These are phyloP conservation scores for Magnusiomyces paraingens DNA, from an alignment of 1,139 yeast species.

Conservation along the genomic window DNA sequence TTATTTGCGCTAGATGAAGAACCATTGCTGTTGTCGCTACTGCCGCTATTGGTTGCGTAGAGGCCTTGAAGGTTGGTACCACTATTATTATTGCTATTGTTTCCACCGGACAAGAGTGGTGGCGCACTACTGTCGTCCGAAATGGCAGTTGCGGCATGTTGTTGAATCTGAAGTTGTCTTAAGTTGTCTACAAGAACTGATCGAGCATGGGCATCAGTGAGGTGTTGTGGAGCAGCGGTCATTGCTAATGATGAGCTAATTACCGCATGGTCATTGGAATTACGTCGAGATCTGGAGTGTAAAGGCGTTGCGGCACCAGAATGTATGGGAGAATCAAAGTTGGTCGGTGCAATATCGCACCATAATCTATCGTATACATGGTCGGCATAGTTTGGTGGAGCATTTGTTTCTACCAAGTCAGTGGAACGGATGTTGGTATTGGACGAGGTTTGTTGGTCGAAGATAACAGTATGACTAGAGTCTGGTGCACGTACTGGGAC, in stretches of 20 bases:
- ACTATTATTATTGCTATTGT: neutral
- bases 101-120: no score
- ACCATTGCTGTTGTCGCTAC: neutral
- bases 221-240: neutral
- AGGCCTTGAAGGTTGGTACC: neutral
- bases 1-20: neutral
- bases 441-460: constrained; percentile 7
- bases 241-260: neutral
- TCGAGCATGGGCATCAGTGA: no score
- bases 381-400: constrained; percentile 85
- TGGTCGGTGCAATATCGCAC: constrained; percentile 55
- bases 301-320: constrained; percentile 50
- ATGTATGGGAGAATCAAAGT: constrained; percentile 48
- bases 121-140: no score
- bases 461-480: constrained; percentile 33
- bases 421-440: constrained; percentile 5
- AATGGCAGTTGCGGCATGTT: no score
- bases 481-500: constrained; percentile 41
- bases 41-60: neutral
- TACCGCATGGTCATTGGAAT: constrained; percentile 22
- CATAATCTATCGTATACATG: constrained; percentile 83
- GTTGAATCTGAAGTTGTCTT: no score
- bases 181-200: no score
- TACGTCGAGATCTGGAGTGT: constrained; percentile 17
- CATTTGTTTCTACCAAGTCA: constrained; percentile 35